These are phyloP conservation scores for Parasitella parasitica DNA, from an alignment of 371 early-diverging fungal genomes.

Conservation along the genomic window DNA sequence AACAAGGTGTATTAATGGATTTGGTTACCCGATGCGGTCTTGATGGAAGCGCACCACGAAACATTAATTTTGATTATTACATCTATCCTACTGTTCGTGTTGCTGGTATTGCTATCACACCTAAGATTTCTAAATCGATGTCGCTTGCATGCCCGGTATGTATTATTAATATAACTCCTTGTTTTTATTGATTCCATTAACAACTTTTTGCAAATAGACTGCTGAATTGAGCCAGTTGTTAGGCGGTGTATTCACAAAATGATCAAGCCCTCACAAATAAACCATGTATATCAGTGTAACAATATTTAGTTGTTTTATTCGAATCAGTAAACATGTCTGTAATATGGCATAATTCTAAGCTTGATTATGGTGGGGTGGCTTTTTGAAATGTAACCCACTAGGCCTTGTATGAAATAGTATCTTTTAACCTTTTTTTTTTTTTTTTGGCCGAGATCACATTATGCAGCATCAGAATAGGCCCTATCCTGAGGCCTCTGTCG, in stretches of 20 bases:
- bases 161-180: neutral
- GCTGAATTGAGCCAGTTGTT: neutral
- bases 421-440: too few species aligned
- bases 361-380: neutral
- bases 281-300: neutral
- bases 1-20: constrained; percentile 45
- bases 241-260: neutral
- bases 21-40: constrained; percentile 52
- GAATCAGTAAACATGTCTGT: neutral
- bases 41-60: constrained; percentile 19
- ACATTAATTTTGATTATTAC: constrained; percentile 51
- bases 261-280: neutral
- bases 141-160: constrained; percentile 30
- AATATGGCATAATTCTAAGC: neutral
- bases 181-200: neutral
- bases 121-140: constrained; percentile 37
- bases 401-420: too few species aligned
- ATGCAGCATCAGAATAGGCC: too few species aligned
- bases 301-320: neutral
- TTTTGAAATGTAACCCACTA: too few species aligned
- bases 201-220: neutral
- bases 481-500: too few species aligned
- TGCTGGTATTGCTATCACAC: constrained; percentile 42
- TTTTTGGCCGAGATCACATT: too few species aligned
- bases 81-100: constrained; percentile 48